phyloP scores from a whole-genome alignment of 495 filamentous ascomycete genomes.

The Aspergillus carlsbadensis region DNA sequence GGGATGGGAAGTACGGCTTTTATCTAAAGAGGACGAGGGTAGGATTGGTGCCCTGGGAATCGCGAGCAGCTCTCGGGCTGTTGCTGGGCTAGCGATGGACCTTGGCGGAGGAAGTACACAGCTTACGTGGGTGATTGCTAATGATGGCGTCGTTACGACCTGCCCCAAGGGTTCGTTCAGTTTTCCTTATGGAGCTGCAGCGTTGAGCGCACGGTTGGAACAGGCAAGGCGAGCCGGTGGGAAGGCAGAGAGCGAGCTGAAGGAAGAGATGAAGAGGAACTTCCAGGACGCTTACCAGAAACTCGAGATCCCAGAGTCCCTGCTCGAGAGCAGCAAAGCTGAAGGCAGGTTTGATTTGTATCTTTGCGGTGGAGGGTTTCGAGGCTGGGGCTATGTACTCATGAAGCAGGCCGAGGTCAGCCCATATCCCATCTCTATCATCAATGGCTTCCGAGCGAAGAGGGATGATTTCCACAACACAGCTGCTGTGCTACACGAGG shows the following conservation, averaged over 20 bases:
- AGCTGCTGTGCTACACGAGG: slow-evolving; percentile 49
- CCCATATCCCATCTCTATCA: slow-evolving; percentile 79
- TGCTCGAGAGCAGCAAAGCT: slow-evolving; percentile 37
- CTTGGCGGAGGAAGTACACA: slow-evolving; percentile 87
- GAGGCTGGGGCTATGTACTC: slow-evolving; percentile 82
- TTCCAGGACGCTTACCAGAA: slow-evolving; percentile 59
- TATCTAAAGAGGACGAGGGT: slow-evolving; percentile 78
- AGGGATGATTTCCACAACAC: slow-evolving; percentile 61
- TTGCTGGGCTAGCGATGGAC: slow-evolving; percentile 76
- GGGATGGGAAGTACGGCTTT: slow-evolving; percentile 65
- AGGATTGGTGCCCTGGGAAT: slow-evolving; percentile 78
- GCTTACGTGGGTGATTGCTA: slow-evolving; percentile 73
- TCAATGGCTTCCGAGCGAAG: slow-evolving; percentile 71
- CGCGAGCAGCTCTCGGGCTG: slow-evolving; percentile 63
- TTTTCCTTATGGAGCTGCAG: slow-evolving; percentile 84
- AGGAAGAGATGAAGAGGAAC: slow-evolving; percentile 52
- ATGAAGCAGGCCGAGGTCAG: slow-evolving; percentile 62
- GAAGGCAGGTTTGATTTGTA: slow-evolving; percentile 62
- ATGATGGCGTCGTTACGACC: slow-evolving; percentile 46
- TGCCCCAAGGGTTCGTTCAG: slow-evolving; percentile 44
- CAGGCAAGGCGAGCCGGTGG: slow-evolving; percentile 28
- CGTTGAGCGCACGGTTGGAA: slow-evolving; percentile 59
- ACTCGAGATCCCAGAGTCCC: slow-evolving; percentile 51
- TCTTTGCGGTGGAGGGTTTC: slow-evolving; percentile 83
- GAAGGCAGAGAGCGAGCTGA: slow-evolving; percentile 35